Base-by-base conservation (phyloP, 2,329 filamentous ascomycete genomes). In the Xylaria hypoxylon region DNA sequence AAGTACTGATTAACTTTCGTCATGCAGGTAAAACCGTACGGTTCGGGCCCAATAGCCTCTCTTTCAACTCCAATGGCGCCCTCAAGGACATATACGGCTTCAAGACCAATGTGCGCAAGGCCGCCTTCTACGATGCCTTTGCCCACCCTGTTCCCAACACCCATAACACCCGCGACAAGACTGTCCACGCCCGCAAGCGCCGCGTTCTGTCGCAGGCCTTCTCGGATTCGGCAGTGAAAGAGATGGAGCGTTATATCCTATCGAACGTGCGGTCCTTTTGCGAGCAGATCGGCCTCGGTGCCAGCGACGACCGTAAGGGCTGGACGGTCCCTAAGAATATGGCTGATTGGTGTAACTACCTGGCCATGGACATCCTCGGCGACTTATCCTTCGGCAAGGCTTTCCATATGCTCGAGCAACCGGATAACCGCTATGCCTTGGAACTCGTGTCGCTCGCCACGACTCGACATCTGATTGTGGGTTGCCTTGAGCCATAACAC, bases 11-110 rank as follows among this genome's bases (percentile, higher is more conserved):
- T 52, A 8, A 40, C 40, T 67, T 53, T 17, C n/a, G 15, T 52
- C 2, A 10, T 19, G 0, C 1, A 88, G 87, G 88, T 72, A 81
- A 83, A n/a, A 78, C 89, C 57, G 90, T 95, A n/a, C 91, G 93
- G 31, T 92, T 91, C 70, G 91, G 91, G 0, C 93, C 93, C 50
- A 93, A 93, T 78, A 88, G 87, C 67, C 81, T 97, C 47, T 92
- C 90, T 0, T 87, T 96, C 81, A 95, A 96, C 83, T 90, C 88
- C 61, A 86, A 86, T 67, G 85, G 85, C 7, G 90, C 91, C 0
- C 81, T 92, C 64, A 87, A 88, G 76, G 85, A 88, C 19, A 90
- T 91, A 68, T 89, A 90, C 78, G 87, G 88, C 70, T 87, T 89
- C 80, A 82, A 83, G 55, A 78, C 86, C 76, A 89, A 89, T 67